Evolutionary conservation across 106 monocot genomes (phyloP).

Genomic region (Allium cepa): DNA sequence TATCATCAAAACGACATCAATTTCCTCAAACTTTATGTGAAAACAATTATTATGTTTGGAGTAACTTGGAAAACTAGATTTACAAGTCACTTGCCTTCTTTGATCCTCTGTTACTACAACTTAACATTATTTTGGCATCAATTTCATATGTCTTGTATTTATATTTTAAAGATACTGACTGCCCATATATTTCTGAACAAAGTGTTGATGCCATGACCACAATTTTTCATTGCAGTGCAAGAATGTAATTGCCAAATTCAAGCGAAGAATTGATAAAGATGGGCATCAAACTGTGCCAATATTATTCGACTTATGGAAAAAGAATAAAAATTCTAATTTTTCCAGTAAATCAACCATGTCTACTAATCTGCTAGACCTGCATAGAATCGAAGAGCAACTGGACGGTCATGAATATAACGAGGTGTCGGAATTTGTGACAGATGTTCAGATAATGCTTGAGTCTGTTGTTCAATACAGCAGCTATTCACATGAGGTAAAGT

Average conservation of each 20-base stretch:
- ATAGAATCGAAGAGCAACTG: constrained; percentile 64
- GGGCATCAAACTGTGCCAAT: constrained; percentile 66
- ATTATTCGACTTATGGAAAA: constrained; percentile 61
- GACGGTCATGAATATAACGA: constrained; percentile 59
- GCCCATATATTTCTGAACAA: no score
- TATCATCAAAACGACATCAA: no score
- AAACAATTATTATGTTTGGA: no score
- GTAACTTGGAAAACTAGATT: no score
- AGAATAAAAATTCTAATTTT: constrained; percentile 36
- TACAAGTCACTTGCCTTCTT: no score
- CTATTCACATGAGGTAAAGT: constrained; percentile 59
- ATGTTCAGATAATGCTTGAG: constrained; percentile 78
- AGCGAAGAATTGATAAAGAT: constrained; percentile 74
- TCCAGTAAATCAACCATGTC: constrained; percentile 8
- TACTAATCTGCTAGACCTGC: constrained; percentile 43
- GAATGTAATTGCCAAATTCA: constrained; percentile 85
- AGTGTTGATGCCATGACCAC: not conserved
- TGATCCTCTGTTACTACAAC: no score
- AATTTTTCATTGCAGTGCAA: constrained; percentile 49
- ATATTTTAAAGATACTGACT: no score
- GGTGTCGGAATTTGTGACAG: constrained; percentile 66
- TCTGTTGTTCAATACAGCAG: constrained; percentile 46
- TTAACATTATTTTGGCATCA: no score
- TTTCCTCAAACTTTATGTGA: no score
- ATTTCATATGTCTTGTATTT: no score